phyloP scores from a whole-genome alignment of 176 grass and related monocot species.

The Avena insularis region DNA sequence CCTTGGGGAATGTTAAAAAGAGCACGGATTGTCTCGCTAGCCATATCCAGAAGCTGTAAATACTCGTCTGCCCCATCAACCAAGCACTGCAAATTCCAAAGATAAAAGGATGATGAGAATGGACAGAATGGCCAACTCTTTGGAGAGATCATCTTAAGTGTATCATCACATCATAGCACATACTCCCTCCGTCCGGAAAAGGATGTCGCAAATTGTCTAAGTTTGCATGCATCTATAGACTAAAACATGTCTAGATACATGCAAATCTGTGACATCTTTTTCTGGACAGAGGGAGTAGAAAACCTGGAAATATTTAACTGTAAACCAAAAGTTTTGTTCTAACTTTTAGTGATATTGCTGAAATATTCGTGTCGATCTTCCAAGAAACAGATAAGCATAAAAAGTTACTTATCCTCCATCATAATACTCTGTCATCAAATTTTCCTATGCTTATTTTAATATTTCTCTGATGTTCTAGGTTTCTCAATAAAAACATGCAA shows the following conservation, averaged over 20 bases:
- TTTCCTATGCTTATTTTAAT: not conserved
- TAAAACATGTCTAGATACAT: too few species aligned
- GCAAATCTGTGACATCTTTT: too few species aligned
- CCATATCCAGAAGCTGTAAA: slow-evolving; percentile 83
- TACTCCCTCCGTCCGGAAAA: too few species aligned
- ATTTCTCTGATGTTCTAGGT: not conserved
- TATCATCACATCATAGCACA: not conserved
- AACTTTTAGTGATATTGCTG: slow-evolving; percentile 19
- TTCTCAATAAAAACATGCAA: not conserved
- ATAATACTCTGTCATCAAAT: not conserved
- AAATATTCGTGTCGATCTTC: slow-evolving; percentile 16
- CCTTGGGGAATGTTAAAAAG: slow-evolving; percentile 88
- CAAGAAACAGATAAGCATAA: slow-evolving; percentile 16
- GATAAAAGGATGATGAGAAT: not conserved
- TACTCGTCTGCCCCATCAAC: slow-evolving; percentile 95
- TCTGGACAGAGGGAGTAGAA: not conserved
- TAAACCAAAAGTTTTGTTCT: not conserved
- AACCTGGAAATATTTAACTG: not conserved
- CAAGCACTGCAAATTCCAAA: slow-evolving; percentile 74
- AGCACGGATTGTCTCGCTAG: slow-evolving; percentile 70
- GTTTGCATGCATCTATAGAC: too few species aligned
- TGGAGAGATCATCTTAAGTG: not conserved
- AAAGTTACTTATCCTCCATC: slow-evolving; percentile 2
- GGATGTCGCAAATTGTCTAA: not conserved
- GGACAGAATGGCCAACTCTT: slow-evolving; percentile 1